Percentiles rank a stretch among this genome's conserved stretches.
Conservation (phyloP, 2,329 filamentous ascomycete species). For the Grosmannia huntii region DNA sequence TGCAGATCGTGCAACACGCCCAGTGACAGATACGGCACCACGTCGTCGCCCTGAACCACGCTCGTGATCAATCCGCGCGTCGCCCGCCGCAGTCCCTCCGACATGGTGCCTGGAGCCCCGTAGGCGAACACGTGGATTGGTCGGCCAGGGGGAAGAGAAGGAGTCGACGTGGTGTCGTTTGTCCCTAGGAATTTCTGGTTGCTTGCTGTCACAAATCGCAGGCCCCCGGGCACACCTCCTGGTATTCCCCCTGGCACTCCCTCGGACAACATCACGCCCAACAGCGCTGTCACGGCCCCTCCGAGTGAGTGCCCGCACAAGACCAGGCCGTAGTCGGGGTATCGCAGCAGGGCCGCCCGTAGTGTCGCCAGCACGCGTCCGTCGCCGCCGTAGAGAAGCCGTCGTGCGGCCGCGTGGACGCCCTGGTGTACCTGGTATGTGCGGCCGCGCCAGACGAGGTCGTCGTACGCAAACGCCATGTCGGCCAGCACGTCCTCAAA, state of each 20-base stretch:
- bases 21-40: slow-evolving; percentile 61
- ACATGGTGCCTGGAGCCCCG: slow-evolving; percentile 62
- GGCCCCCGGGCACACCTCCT: not conserved
- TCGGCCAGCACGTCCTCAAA: slow-evolving; percentile 64
- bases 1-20: slow-evolving; percentile 66
- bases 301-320: slow-evolving; percentile 58
- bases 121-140: slow-evolving; percentile 73
- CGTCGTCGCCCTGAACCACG: slow-evolving; percentile 58
- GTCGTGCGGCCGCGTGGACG: slow-evolving; percentile 56
- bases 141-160: slow-evolving; percentile 46
- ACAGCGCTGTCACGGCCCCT: slow-evolving; percentile 54
- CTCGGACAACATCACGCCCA: slow-evolving; percentile 59
- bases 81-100: slow-evolving; percentile 52
- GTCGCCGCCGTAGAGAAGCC: slow-evolving; percentile 54
- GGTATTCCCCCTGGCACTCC: slow-evolving; percentile 23
- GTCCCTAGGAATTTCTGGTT: slow-evolving; percentile 5
- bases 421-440: slow-evolving; percentile 62
- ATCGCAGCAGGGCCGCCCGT: slow-evolving; percentile 51
- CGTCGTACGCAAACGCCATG: slow-evolving; percentile 62
- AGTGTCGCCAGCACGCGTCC: slow-evolving; percentile 54
- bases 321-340: slow-evolving; percentile 56
- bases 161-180: not conserved
- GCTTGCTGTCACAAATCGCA: slow-evolving; percentile 50
- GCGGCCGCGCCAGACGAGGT: slow-evolving; percentile 48
- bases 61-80: slow-evolving; percentile 66